A percentile compares a stretch with the other conserved stretches of the same genome.
Conservation (phyloP, 2,329 filamentous ascomycete genomes). For the Metarhizium humberi region DNA sequence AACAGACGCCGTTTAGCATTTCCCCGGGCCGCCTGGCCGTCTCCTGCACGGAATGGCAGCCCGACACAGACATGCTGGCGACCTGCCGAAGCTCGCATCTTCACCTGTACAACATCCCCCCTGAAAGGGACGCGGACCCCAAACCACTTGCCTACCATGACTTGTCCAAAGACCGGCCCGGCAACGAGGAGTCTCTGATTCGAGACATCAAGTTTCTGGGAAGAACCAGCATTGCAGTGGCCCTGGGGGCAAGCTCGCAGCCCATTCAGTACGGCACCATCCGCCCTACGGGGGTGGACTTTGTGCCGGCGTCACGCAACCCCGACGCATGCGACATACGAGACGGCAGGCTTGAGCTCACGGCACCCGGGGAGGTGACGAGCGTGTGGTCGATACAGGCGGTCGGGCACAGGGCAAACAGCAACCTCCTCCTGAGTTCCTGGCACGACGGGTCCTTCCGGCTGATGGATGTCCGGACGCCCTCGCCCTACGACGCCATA, state of each 20-base stretch:
- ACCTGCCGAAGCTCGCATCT: slow-evolving; percentile 21
- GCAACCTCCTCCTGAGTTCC: slow-evolving; percentile 36
- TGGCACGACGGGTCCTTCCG: slow-evolving; percentile 45
- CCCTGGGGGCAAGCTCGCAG: slow-evolving; percentile 29
- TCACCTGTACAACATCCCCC: slow-evolving; percentile 18
- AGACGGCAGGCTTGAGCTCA: too few species aligned
- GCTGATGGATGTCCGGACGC: slow-evolving; percentile 41
- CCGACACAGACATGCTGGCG: slow-evolving; percentile 18
- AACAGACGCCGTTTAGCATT: not conserved
- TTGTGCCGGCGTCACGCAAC: slow-evolving; percentile 25
- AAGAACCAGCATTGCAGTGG: slow-evolving; percentile 34
- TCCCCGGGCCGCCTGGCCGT: slow-evolving; percentile 18
- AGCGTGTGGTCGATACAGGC: slow-evolving; percentile 39
- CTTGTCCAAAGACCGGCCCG: slow-evolving; percentile 11
- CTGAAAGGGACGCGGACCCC: slow-evolving; percentile 6
- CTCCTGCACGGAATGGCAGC: slow-evolving; percentile 24
- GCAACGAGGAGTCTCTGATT: slow-evolving; percentile 16
- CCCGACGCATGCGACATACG: not conserved
- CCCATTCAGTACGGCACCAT: slow-evolving; percentile 37
- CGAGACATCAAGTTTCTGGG: slow-evolving; percentile 35
- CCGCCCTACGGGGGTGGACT: slow-evolving; percentile 34
- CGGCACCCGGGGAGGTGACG: slow-evolving; percentile 12
- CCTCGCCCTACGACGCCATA: slow-evolving; percentile 34
- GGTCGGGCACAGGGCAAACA: slow-evolving; percentile 25
- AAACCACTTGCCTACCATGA: slow-evolving; percentile 16